These are phyloP conservation scores for Collybia mongolica DNA, from an alignment of 768 basidiomycete genomes.

Conservation along the genomic window DNA sequence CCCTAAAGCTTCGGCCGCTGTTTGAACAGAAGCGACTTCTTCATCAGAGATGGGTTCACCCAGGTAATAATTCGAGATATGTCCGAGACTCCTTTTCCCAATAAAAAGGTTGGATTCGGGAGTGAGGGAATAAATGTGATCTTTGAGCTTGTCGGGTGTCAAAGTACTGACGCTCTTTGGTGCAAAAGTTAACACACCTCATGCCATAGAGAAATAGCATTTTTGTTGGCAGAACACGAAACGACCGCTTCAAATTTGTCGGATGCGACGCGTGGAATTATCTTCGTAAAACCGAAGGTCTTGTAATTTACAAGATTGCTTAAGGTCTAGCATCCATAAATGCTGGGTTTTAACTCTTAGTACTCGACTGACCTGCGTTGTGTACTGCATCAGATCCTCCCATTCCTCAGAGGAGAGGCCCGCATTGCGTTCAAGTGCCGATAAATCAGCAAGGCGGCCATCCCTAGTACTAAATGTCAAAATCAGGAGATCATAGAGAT, in stretches of 20 bases:
- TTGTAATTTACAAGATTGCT: slow-evolving; percentile 76
- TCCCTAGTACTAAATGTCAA: slow-evolving; percentile 58
- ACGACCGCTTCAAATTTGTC: slow-evolving; percentile 66
- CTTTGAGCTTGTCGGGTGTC: slow-evolving; percentile 51
- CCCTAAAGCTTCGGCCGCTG: slow-evolving; percentile 70
- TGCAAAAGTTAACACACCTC: slow-evolving; percentile 36
- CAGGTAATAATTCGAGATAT: slow-evolving; percentile 84
- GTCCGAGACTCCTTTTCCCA: slow-evolving; percentile 76
- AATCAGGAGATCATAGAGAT: slow-evolving; percentile 72
- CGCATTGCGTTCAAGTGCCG: slow-evolving; percentile 48
- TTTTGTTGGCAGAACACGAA: slow-evolving; percentile 53
- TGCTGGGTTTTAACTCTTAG: background rate
- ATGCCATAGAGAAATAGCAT: slow-evolving; percentile 61
- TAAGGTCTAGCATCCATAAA: slow-evolving; percentile 34
- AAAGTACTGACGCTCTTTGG: background rate
- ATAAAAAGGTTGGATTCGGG: slow-evolving; percentile 73
- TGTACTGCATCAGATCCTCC: slow-evolving; percentile 69
- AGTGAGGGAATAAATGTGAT: slow-evolving; percentile 65
- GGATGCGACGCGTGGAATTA: slow-evolving; percentile 66
- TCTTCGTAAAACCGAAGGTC: slow-evolving; percentile 84
- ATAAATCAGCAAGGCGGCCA: slow-evolving; percentile 57
- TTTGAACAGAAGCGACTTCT: slow-evolving; percentile 76
- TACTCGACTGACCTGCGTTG: slow-evolving; percentile 54
- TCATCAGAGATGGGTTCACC: slow-evolving; percentile 71
- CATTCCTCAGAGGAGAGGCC: slow-evolving; percentile 61